phyloP scores from a whole-genome alignment of 2,329 filamentous ascomycete species.

The Botryotinia convoluta region DNA sequence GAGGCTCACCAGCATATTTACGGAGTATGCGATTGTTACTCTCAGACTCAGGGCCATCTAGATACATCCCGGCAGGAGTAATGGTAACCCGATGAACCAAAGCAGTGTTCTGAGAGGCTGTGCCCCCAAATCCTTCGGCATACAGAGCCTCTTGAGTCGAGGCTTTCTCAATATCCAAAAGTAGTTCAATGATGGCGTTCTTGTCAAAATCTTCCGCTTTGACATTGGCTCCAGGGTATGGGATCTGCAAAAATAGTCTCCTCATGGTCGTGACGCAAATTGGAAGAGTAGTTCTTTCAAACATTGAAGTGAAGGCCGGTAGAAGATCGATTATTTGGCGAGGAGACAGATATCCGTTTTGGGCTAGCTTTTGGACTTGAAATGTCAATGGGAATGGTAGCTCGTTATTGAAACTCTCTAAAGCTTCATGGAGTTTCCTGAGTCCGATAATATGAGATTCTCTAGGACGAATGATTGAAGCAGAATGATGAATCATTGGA shows the following conservation, averaged over 20 bases:
- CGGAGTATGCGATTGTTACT: slow-evolving; percentile 69
- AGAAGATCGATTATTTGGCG: slow-evolving; percentile 47
- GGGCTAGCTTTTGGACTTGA: slow-evolving; percentile 61
- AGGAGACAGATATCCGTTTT: slow-evolving; percentile 62
- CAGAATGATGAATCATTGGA: slow-evolving; percentile 30
- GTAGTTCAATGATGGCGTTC: slow-evolving; percentile 44
- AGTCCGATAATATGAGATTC: slow-evolving; percentile 27
- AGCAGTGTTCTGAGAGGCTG: slow-evolving; percentile 28
- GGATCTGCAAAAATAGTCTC: slow-evolving; percentile 51
- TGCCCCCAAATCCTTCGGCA: slow-evolving; percentile 33
- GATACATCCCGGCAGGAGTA: slow-evolving; percentile 56
- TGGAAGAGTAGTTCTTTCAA: slow-evolving; percentile 35
- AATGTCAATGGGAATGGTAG: slow-evolving; percentile 56
- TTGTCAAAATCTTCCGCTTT: slow-evolving; percentile 45
- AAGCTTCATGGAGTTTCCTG: slow-evolving; percentile 23
- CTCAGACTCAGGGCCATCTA: slow-evolving; percentile 63
- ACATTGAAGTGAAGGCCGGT: slow-evolving; percentile 41
- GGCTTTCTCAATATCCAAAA: slow-evolving; percentile 42
- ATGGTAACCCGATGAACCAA: slow-evolving; percentile 41
- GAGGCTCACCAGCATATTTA: slow-evolving; percentile 52
- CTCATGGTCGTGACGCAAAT: slow-evolving; percentile 55
- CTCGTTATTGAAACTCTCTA: slow-evolving; percentile 29
- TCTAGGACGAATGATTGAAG: slow-evolving; percentile 19
- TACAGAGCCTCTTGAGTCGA: slow-evolving; percentile 25
- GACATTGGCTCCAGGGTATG: slow-evolving; percentile 52